These are phyloP conservation scores for Scedosporium boydii DNA, from an alignment of 2,329 filamentous ascomycete genomes.

Conservation along the genomic window DNA sequence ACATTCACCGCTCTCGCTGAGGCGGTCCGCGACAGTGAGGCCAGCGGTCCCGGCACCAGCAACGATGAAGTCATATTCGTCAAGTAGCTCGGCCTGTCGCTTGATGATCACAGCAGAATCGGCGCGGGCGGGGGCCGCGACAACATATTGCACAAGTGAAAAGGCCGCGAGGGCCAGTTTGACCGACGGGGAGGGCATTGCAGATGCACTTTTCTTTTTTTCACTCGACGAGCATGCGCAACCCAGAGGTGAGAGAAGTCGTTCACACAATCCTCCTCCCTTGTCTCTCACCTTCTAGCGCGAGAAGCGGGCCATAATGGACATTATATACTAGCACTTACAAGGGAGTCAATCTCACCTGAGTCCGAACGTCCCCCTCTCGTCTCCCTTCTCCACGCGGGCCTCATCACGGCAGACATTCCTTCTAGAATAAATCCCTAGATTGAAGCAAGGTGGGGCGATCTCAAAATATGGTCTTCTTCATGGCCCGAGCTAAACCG, in stretches of 20 bases:
- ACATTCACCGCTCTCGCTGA: conserved; percentile 11
- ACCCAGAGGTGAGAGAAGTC: background rate
- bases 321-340: background rate
- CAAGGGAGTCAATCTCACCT: background rate
- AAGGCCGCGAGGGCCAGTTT: conserved; percentile 2
- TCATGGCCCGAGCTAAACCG: background rate
- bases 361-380: background rate
- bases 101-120: conserved; percentile 3
- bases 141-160: background rate
- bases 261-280: background rate
- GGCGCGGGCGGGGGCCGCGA: background rate
- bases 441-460: background rate
- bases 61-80: conserved; percentile 13
- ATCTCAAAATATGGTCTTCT: background rate
- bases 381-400: background rate
- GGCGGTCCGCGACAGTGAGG: conserved; percentile 10
- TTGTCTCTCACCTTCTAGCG: background rate
- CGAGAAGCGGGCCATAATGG: background rate
- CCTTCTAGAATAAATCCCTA: conserved; percentile 1
- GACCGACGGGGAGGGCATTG: background rate
- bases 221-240: background rate
- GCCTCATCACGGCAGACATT: background rate
- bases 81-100: conserved; percentile 7
- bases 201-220: background rate
- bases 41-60: conserved; percentile 11